Conservation (phyloP, 345 rosid species). For the Populus tremula region DNA sequence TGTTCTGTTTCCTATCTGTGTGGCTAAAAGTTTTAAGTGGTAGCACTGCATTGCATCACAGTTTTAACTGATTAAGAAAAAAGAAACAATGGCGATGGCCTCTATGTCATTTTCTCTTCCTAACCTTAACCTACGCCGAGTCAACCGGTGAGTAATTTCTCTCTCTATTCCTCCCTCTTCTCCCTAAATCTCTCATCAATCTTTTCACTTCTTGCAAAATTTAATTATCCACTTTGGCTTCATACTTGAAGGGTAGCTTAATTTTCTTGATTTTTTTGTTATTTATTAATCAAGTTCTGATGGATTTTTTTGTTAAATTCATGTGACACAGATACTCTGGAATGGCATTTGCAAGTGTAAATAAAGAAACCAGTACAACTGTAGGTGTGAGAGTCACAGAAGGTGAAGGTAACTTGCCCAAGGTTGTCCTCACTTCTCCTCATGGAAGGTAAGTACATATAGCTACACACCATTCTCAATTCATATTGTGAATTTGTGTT, state of each 20-base stretch:
- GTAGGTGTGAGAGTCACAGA: constrained; percentile 61
- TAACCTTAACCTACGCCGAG: constrained; percentile 41
- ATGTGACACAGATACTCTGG: constrained; percentile 39
- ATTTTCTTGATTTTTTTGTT: too few species aligned
- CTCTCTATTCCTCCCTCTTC: constrained; percentile 1
- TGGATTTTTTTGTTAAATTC: not conserved
- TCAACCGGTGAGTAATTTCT: constrained; percentile 41
- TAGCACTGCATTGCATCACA: too few species aligned
- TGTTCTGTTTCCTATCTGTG: too few species aligned
- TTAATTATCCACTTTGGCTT: not conserved
- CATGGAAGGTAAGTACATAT: constrained; percentile 48
- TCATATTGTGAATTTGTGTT: not conserved
- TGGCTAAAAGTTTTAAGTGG: too few species aligned
- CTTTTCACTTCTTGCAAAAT: not conserved
- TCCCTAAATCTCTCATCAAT: not conserved
- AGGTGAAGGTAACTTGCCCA: constrained; percentile 87
- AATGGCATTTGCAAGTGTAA: constrained; percentile 52
- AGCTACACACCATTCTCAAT: too few species aligned
- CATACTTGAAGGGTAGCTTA: too few species aligned
- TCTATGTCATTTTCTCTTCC: constrained; percentile 47
- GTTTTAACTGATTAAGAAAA: not conserved
- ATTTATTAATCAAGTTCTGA: not conserved
- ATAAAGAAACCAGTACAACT: constrained; percentile 19
- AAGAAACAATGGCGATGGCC: constrained; percentile 50
- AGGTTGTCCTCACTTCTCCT: constrained; percentile 72